Evolutionary conservation across 371 early-diverging fungal genomes (phyloP), one percentile per base, ranked within the genome.

Genomic region (Mortierella sp.): DNA sequence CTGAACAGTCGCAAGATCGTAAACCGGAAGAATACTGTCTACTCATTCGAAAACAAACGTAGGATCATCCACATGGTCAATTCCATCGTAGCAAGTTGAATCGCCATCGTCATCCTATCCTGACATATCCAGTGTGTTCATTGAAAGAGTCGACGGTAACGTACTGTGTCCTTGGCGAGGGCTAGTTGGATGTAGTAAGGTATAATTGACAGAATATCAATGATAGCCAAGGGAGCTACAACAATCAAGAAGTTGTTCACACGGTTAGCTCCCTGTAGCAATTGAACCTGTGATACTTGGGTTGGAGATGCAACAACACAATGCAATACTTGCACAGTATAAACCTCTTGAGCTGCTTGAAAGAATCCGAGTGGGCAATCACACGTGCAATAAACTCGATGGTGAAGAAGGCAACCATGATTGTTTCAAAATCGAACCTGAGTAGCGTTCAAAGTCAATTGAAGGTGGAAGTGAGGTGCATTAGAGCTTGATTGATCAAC

Each of bases 21-120:
- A 72, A 92, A 92, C 40, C 95, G 91, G 74, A 93, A 93, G 70
- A 91, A 93, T 54, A 90, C 91, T 1, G 91, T 88, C 86, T 90
- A 77, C 19, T 14, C 10, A 28, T 25, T 28, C 5, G 50, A 29
- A 22, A 24, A 4, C 8, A 47, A 17, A 17, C 39, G 14, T 39
- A n/a, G n/a, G n/a, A n/a, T n/a, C n/a, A n/a, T n/a, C n/a, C n/a
- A n/a, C n/a, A n/a, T n/a, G n/a, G n/a, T n/a, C n/a, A n/a, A n/a
- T n/a, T n/a, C n/a, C n/a, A n/a, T n/a, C n/a, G n/a, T n/a, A n/a
- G n/a, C n/a, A n/a, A n/a, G n/a, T n/a, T n/a, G n/a, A n/a, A n/a
- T n/a, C n/a, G n/a, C n/a, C n/a, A n/a, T n/a, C n/a, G n/a, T n/a
- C 44, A n/a, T 44, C 44, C 16, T 44, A 21, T 5, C 16, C 6